A percentile compares a stretch with the other conserved stretches of the same genome.
Evolutionary conservation across 345 rosid genomes (phyloP).

Genomic region (Angophora floribunda): DNA sequence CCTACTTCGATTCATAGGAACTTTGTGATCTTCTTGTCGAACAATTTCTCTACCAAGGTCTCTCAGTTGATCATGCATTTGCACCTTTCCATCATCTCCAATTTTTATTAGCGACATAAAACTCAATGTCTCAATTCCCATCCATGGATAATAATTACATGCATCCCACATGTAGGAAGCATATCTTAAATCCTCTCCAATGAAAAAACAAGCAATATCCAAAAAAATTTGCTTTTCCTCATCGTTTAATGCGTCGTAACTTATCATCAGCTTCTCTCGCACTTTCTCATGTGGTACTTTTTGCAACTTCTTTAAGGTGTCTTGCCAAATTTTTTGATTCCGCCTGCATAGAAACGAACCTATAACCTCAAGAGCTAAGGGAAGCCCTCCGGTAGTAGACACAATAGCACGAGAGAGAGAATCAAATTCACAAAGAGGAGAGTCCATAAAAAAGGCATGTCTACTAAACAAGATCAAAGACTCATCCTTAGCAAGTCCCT

Average conservation of each 20-base stretch:
- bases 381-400: not conserved
- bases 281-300: not conserved
- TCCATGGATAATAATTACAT: not conserved
- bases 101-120: not conserved
- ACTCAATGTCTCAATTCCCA: not conserved
- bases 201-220: not conserved
- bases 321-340: not conserved
- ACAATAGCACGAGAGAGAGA: not conserved
- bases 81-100: not conserved
- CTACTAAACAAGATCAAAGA: not conserved
- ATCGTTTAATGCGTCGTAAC: not conserved
- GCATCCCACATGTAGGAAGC: not conserved
- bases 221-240: not conserved
- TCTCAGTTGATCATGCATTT: not conserved
- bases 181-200: accelerated
- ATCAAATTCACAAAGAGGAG: not conserved
- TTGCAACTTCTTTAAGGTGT: accelerated
- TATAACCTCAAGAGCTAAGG: not conserved
- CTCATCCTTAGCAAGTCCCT: not conserved
- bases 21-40: not conserved
- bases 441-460: not conserved
- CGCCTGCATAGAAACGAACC: not conserved
- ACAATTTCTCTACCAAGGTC: not conserved
- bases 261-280: not conserved
- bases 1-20: not conserved